phyloP scores from a whole-genome alignment of 2,329 filamentous ascomycete species.

The Escovopsis sp. region DNA sequence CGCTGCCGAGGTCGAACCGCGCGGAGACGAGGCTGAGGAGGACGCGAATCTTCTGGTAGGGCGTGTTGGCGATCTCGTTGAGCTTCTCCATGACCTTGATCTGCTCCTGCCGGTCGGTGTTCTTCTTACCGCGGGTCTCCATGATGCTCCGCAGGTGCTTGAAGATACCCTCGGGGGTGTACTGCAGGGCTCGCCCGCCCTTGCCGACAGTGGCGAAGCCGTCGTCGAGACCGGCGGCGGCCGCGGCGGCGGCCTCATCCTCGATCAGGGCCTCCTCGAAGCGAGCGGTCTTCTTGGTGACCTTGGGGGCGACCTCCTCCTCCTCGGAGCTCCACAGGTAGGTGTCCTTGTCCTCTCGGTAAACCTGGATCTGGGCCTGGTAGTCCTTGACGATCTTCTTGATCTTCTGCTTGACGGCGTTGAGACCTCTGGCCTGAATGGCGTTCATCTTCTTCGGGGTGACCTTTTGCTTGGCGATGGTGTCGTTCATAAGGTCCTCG shows the following conservation, averaged over 20 bases:
- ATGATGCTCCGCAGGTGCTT: slow-evolving; percentile 90
- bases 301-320: slow-evolving; percentile 40
- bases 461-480: slow-evolving; percentile 89
- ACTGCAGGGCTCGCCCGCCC: slow-evolving; percentile 76
- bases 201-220: slow-evolving; percentile 83
- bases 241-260: slow-evolving; percentile 23
- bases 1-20: slow-evolving; percentile 80
- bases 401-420: slow-evolving; percentile 95
- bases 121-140: slow-evolving; percentile 96
- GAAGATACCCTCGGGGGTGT: slow-evolving; percentile 94
- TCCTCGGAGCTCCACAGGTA: slow-evolving; percentile 81
- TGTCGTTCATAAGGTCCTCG: slow-evolving; percentile 88
- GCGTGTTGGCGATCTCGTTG: slow-evolving; percentile 70
- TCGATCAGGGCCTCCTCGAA: slow-evolving; percentile 31
- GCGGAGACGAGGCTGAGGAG: slow-evolving; percentile 85
- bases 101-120: slow-evolving; percentile 88
- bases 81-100: slow-evolving; percentile 97
- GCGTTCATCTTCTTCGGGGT: slow-evolving; percentile 98
- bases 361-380: slow-evolving; percentile 72
- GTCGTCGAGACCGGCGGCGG: slow-evolving; percentile 49
- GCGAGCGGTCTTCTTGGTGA: slow-evolving; percentile 18
- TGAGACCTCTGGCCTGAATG: slow-evolving; percentile 82
- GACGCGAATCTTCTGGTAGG: slow-evolving; percentile 89
- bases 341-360: slow-evolving; percentile 68
- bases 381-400: slow-evolving; percentile 98